Evolutionary conservation across 345 rosid species (phyloP), one percentile per base, ranked within the genome.

Genomic region (Barbarea vulgaris): DNA sequence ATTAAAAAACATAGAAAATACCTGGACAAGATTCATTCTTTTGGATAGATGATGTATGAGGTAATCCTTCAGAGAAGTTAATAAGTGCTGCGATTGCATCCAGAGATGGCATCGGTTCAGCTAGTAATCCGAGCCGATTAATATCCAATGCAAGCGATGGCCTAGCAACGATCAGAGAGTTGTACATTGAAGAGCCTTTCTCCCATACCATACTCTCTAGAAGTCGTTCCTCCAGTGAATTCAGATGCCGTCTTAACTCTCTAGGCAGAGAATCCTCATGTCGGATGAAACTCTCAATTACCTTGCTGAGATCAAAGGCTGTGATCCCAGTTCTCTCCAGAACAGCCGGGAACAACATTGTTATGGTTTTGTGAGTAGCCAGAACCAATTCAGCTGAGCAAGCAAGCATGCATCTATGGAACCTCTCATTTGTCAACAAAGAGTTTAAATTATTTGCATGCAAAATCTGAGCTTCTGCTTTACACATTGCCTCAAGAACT

Each of bases 201-300:
- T 90, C 97, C 99, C 98, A 95, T 18, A 92, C 99, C 99, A 95
- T 89, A 81, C 95, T 92, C 86, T 95, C 98, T 78, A 95, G 78
- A 77, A 95, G 96, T 44, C 94, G 84, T 86, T 95, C 97, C 85
- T 95, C 99, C 81, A 95, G 70, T 14, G 98, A 92, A 82, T 92
- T 95, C 66, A 95, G 81, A 85, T 95, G 99, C 78, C 99, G 87
- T 82, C 97, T 89, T 77, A 95, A 72, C 83, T 95, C 99, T 77
- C 98, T 89, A 30, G 99, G 99, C 9, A 95, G 90, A 79, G 98
- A 85, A 47, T 90, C 99, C 82, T 95, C 99, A 51, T 95, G 97
- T 70, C 99, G 87, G 67, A 92, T 85, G 80, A 95, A 95, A 83
- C 99, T 90, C 81, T 95, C 99, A 56, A 95, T 95, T 70, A 95